Conservation (phyloP, 768 basidiomycete genomes). For the Terana coerulea region DNA sequence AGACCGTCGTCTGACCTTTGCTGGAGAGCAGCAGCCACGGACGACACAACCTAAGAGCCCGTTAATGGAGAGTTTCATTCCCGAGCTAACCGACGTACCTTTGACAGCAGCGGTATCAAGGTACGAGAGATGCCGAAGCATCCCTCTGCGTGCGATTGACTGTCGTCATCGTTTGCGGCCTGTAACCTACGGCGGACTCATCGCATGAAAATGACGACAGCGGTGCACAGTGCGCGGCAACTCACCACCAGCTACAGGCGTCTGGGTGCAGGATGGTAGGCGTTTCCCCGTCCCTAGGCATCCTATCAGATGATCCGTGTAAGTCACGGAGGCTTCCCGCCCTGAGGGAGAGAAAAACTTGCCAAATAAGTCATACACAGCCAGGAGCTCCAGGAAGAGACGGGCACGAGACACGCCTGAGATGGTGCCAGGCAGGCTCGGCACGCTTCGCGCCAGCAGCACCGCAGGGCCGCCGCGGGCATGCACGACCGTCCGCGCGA, state of each 20-base stretch:
- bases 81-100: conserved; percentile 18
- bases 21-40: conserved; percentile 22
- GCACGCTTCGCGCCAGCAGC: conserved; percentile 30
- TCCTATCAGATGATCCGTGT: conserved; percentile 24
- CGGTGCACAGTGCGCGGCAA: conserved; percentile 14
- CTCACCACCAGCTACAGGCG: conserved; percentile 38
- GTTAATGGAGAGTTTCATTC: background rate
- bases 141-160: conserved; percentile 38
- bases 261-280: conserved; percentile 31
- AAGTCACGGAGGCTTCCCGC: conserved; percentile 13
- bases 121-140: conserved; percentile 38
- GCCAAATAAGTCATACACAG: conserved; percentile 41
- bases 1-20: background rate
- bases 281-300: conserved; percentile 34
- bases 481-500: conserved; percentile 36
- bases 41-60: conserved; percentile 16
- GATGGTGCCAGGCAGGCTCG: conserved; percentile 19
- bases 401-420: conserved; percentile 30
- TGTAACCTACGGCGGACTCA: conserved; percentile 21
- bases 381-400: conserved; percentile 39
- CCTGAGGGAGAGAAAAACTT: conserved; percentile 11
- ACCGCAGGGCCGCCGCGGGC: conserved; percentile 41
- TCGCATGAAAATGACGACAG: conserved; percentile 7
- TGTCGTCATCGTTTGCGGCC: conserved; percentile 28
- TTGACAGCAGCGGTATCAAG: conserved; percentile 26